Percentiles rank a stretch among this genome's conserved stretches.
Evolutionary conservation across 164 flowering plant species (phyloP).

Genomic region (Tetracentron sinense): DNA sequence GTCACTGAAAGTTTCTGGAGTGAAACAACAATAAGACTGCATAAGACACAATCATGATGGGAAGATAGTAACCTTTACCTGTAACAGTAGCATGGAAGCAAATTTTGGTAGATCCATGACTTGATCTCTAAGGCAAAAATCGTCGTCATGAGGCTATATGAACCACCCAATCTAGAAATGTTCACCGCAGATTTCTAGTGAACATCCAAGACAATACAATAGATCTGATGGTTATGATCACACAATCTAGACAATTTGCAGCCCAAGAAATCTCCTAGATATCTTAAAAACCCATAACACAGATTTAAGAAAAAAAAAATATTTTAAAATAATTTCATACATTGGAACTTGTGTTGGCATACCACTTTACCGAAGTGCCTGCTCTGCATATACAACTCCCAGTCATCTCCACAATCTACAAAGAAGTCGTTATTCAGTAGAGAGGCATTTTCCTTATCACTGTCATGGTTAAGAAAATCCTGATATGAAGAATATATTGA

Average conservation of each 20-base stretch:
- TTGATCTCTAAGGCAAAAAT: not conserved
- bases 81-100: not conserved
- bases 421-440: slow-evolving; percentile 18
- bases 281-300: not conserved
- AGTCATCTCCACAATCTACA: slow-evolving; percentile 49
- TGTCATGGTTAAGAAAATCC: slow-evolving; percentile 25
- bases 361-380: slow-evolving; percentile 38
- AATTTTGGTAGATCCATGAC: not conserved
- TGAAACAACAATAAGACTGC: not conserved
- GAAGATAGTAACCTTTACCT: too few species aligned
- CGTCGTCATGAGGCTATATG: too few species aligned
- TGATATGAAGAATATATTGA: slow-evolving; percentile 57
- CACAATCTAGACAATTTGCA: not conserved
- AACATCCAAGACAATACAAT: not conserved
- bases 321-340: not conserved
- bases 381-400: slow-evolving; percentile 39
- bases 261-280: not conserved
- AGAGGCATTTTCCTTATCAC: slow-evolving; percentile 23
- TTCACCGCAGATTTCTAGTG: not conserved
- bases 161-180: not conserved
- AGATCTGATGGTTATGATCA: not conserved
- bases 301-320: not conserved
- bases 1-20: slow-evolving; percentile 39
- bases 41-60: not conserved
- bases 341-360: slow-evolving; percentile 2